These are phyloP conservation scores for Diaporthe sp. DNA, from an alignment of 2,329 filamentous ascomycete species.

Conservation along the genomic window DNA sequence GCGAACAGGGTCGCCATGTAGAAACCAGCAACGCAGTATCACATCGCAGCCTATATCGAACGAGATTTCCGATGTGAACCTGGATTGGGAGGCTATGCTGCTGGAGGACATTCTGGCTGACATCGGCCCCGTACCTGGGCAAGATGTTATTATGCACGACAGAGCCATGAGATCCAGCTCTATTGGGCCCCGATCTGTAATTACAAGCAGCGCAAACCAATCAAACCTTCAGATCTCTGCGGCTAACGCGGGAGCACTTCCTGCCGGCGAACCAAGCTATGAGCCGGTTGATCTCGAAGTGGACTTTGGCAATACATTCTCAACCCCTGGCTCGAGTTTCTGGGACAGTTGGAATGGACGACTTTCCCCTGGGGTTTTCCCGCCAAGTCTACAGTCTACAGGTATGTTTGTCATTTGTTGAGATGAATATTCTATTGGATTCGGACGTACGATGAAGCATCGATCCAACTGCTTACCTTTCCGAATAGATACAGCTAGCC, in stretches of 20 bases:
- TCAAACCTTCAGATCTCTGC: fast-evolving
- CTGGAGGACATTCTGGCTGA: too few species aligned
- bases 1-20: fast-evolving
- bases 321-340: too few species aligned
- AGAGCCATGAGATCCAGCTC: too few species aligned
- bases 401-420: background rate
- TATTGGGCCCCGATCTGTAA: background rate
- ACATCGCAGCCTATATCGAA: too few species aligned
- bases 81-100: too few species aligned
- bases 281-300: too few species aligned
- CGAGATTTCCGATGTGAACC: too few species aligned
- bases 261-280: too few species aligned
- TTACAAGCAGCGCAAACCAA: background rate
- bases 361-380: background rate
- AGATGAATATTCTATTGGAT: fast-evolving
- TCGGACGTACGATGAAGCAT: background rate
- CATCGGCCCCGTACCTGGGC: too few species aligned
- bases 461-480: background rate
- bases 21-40: too few species aligned
- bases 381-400: background rate
- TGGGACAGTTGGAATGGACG: background rate
- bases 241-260: background rate
- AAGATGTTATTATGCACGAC: background rate
- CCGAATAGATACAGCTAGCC: background rate
- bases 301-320: too few species aligned